Evolutionary conservation across 73 alveolate species (phyloP).

Genomic region (Paramecium octaurelia): DNA sequence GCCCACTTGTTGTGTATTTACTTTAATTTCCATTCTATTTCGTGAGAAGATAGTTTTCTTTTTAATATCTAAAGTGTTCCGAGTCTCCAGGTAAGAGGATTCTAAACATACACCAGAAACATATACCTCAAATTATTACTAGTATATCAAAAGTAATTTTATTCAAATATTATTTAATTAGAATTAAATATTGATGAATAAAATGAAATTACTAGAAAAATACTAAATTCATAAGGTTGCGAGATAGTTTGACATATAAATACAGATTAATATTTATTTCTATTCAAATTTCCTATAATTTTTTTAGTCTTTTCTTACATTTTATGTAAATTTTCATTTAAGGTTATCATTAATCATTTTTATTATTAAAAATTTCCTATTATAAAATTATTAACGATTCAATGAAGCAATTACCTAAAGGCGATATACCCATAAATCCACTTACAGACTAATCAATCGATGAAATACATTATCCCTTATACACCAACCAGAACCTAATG

Average conservation of each 20-base stretch:
- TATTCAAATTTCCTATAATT: not conserved
- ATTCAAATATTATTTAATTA: not conserved
- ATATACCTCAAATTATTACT: not conserved
- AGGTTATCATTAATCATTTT: not conserved
- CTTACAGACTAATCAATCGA: not conserved
- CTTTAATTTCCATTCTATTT: not conserved
- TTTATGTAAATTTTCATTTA: no score
- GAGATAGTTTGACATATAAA: not conserved
- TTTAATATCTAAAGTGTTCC: not conserved
- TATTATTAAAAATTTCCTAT: not conserved
- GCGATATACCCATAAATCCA: not conserved
- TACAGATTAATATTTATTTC: not conserved
- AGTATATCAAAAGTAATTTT: not conserved
- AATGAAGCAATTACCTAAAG: not conserved
- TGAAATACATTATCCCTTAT: not conserved
- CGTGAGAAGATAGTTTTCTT: not conserved
- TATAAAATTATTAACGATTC: not conserved
- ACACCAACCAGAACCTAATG: not conserved
- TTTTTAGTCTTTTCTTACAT: no score
- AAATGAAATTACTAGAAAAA: not conserved
- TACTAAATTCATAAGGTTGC: not conserved
- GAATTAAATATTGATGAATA: not conserved
- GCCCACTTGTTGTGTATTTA: conserved; percentile 7
- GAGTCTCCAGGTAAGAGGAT: not conserved
- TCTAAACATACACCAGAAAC: not conserved